These are phyloP conservation scores for Phellopilus nigrolimitatus DNA, from an alignment of 1,284 basidiomycete genomes.

Conservation along the genomic window DNA sequence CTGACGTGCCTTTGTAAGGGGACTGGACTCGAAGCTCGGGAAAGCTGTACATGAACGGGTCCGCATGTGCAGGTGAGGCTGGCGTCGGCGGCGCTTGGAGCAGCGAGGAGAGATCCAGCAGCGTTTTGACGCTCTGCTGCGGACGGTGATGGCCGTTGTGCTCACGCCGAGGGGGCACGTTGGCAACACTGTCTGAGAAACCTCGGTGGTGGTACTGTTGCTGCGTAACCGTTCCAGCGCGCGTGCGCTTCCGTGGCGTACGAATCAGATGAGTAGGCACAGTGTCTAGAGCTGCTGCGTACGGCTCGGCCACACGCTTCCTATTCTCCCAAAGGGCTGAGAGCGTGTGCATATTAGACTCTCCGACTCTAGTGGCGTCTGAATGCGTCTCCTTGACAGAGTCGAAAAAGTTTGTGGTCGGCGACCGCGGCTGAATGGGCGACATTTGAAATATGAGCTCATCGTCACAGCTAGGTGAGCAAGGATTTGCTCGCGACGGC, in stretches of 20 bases:
- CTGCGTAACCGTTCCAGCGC: conserved; percentile 8
- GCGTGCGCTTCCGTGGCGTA: conserved; percentile 1
- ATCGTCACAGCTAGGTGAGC: conserved; percentile 14
- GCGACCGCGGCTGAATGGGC: conserved; percentile 17
- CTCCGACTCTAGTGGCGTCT: conserved; percentile 2
- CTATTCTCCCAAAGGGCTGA: conserved; percentile 16
- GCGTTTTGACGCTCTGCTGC: conserved; percentile 8
- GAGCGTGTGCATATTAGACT: conserved; percentile 10
- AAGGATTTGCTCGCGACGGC: neutral
- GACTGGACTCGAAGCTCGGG: conserved; percentile 15
- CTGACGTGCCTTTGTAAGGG: conserved; percentile 15
- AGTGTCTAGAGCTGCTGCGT: neutral
- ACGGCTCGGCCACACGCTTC: neutral
- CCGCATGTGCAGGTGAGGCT: conserved; percentile 1
- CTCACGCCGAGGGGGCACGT: neutral
- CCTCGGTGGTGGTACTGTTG: conserved; percentile 8
- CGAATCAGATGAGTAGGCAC: neutral
- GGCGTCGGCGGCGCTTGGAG: conserved; percentile 5
- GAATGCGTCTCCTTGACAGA: conserved; percentile 1
- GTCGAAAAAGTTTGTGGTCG: conserved; percentile 4
- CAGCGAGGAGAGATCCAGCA: conserved; percentile 13
- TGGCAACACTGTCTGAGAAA: conserved; percentile 5
- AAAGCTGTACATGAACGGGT: conserved; percentile 20
- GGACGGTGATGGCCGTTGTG: conserved; percentile 6
- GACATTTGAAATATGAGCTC: conserved; percentile 23